phyloP scores from a whole-genome alignment of 352 stramenopile species.

The Globisporangium lucens region DNA sequence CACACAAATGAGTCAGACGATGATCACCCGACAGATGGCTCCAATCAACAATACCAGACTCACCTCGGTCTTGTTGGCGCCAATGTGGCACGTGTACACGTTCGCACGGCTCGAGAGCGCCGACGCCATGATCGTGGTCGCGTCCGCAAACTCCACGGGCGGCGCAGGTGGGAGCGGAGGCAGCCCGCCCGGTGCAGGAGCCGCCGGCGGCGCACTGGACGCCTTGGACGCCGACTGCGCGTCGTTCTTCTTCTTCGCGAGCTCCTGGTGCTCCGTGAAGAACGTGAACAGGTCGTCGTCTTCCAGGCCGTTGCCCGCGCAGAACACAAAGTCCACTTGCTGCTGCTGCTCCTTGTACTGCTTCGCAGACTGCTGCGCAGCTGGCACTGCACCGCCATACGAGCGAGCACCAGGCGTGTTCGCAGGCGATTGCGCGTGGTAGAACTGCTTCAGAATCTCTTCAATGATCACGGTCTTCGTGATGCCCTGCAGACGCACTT shows the following conservation, averaged over 20 bases:
- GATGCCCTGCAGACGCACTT: conserved; percentile 72
- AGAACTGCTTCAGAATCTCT: conserved; percentile 53
- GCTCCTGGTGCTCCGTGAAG: conserved; percentile 66
- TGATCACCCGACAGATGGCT: neutral
- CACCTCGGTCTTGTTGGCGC: conserved; percentile 69
- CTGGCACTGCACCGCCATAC: conserved; percentile 63
- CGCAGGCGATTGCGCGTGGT: conserved; percentile 21
- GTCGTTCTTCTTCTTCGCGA: conserved; percentile 24
- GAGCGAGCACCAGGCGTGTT: conserved; percentile 84
- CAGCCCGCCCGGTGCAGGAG: conserved; percentile 7
- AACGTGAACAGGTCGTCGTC: conserved; percentile 88
- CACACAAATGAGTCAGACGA: neutral
- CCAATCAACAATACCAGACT: conserved; percentile 3
- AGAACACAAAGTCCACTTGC: conserved; percentile 83
- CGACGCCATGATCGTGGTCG: conserved; percentile 17
- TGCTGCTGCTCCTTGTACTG: conserved; percentile 10
- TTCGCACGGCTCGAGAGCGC: conserved; percentile 45
- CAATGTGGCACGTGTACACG: conserved; percentile 76
- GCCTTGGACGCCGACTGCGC: conserved; percentile 1
- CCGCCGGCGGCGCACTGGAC: neutral
- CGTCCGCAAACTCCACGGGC: conserved; percentile 15
- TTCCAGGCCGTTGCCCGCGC: conserved; percentile 76
- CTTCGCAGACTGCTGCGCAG: conserved; percentile 28
- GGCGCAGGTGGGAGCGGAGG: conserved; percentile 17
- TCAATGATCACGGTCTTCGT: conserved; percentile 79